Percentiles rank a stretch among this genome's conserved stretches.
Conservation (phyloP, 306 rosid species). For the Citrullus amarus region DNA sequence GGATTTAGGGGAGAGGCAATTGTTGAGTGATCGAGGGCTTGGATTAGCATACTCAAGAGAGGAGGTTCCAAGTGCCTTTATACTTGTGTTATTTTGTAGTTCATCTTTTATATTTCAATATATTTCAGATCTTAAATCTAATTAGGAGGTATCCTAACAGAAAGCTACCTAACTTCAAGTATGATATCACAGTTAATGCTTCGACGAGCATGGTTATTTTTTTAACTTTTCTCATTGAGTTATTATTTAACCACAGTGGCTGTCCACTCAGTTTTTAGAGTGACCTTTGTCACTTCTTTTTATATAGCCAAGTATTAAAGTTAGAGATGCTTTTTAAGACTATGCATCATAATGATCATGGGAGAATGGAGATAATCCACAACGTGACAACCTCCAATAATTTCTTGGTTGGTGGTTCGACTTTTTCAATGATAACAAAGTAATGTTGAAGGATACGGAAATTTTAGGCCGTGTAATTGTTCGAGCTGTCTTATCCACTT, state of each 20-base stretch:
- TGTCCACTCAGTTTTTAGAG: not conserved
- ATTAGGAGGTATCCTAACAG: too few species aligned
- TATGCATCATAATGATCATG: not conserved
- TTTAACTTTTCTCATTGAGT: not conserved
- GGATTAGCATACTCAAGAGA: too few species aligned
- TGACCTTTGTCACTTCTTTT: not conserved
- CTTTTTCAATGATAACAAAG: slow-evolving; percentile 8
- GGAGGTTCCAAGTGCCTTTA: too few species aligned
- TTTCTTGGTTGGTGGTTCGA: not conserved
- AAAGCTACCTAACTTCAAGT: not conserved
- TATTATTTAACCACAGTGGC: slow-evolving; percentile 6
- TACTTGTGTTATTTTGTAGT: too few species aligned
- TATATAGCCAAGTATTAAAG: not conserved
- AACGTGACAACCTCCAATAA: not conserved
- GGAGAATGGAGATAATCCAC: not conserved
- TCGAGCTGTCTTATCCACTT: not conserved
- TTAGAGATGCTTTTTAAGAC: not conserved
- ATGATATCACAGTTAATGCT: not conserved
- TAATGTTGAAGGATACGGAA: slow-evolving; percentile 1
- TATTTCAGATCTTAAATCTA: too few species aligned
- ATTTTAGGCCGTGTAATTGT: not conserved
- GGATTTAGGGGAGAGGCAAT: too few species aligned
- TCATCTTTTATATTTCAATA: too few species aligned
- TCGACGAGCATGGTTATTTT: not conserved
- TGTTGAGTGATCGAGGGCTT: too few species aligned